phyloP scores from a whole-genome alignment of 1,284 basidiomycete species.

The Moesziomyces sp. region DNA sequence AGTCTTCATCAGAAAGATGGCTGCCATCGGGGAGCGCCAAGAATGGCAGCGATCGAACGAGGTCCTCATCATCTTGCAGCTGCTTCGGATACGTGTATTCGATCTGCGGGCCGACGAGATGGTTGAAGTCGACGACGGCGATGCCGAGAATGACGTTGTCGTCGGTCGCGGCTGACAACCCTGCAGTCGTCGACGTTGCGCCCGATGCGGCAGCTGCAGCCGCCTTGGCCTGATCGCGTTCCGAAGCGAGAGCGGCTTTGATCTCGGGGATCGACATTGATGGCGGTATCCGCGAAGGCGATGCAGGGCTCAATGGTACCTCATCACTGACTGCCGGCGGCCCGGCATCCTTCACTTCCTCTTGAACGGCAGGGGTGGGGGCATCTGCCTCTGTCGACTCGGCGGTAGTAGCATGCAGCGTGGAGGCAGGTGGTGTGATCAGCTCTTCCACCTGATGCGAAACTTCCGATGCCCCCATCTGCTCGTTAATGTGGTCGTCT shows the following conservation, averaged over 20 bases:
- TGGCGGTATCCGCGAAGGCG: constrained; percentile 19
- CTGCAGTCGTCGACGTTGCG: background rate
- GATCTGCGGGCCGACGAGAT: constrained; percentile 65
- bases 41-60: constrained; percentile 79
- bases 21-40: constrained; percentile 97
- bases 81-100: constrained; percentile 60
- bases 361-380: background rate
- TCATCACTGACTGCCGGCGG: background rate
- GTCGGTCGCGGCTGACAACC: background rate
- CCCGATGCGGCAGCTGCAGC: constrained; percentile 20
- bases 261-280: constrained; percentile 45
- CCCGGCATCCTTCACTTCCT: background rate
- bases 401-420: no score
- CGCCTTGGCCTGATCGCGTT: constrained; percentile 31
- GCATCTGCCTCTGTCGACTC: background rate
- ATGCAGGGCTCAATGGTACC: constrained; percentile 6
- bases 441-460: no score
- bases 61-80: constrained; percentile 59
- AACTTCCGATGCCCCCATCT: no score
- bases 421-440: no score
- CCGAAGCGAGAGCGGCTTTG: constrained; percentile 41
- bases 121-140: constrained; percentile 66
- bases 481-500: no score
- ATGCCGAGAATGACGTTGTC: constrained; percentile 60
- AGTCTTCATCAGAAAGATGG: constrained; percentile 92